phyloP scores from a whole-genome alignment of 1,139 yeast genomes.

The Hanseniaspora gamundiae region DNA sequence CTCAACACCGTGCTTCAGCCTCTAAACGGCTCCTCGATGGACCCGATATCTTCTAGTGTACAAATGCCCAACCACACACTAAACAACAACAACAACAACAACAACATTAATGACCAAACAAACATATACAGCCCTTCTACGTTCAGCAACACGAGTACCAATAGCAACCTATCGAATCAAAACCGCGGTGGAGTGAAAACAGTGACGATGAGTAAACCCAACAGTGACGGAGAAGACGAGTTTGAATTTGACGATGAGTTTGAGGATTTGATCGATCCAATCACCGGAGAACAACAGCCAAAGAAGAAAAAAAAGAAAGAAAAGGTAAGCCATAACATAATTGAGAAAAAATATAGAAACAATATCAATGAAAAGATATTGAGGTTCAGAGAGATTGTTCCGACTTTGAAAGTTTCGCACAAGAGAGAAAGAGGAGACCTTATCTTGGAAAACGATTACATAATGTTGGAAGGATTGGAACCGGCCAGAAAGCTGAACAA shows the following conservation, averaged over 20 bases:
- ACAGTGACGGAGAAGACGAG: background rate
- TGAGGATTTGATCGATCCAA: background rate
- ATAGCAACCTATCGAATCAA: background rate
- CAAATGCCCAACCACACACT: too few relatives aligned
- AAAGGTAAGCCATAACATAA: constrained; percentile 57
- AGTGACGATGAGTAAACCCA: background rate
- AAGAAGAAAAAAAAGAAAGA: constrained; percentile 31
- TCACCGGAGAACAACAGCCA: background rate
- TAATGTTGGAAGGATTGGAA: constrained; percentile 58
- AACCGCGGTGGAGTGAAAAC: too few relatives aligned
- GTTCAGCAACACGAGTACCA: background rate
- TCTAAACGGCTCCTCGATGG: background rate
- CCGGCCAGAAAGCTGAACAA: constrained; percentile 82
- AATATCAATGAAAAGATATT: constrained; percentile 59
- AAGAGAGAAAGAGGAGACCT: constrained; percentile 27
- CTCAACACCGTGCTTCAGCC: background rate
- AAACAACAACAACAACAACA: too few relatives aligned
- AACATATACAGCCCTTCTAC: background rate
- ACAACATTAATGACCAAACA: too few relatives aligned
- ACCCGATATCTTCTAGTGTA: too few relatives aligned
- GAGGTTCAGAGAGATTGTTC: constrained; percentile 60
- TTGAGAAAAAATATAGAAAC: constrained; percentile 65
- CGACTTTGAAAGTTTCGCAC: constrained; percentile 35
- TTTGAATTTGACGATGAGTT: background rate
- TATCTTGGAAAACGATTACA: constrained; percentile 22